phyloP scores from a whole-genome alignment of 108 stramenopile genomes.

The Aurantiochytrium sp. region DNA sequence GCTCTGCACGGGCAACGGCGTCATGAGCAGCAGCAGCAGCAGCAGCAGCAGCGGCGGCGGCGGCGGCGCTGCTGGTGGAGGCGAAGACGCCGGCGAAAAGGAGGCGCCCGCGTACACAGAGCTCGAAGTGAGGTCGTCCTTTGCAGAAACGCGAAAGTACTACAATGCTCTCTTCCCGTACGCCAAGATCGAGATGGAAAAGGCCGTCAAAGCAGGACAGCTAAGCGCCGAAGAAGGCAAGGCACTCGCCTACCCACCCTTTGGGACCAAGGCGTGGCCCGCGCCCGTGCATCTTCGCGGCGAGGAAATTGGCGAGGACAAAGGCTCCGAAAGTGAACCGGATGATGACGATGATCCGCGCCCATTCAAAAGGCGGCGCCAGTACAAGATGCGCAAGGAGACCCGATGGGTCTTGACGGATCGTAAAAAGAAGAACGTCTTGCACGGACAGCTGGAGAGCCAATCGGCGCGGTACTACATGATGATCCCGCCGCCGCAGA shows the following conservation, averaged over 20 bases:
- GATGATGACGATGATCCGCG: background rate
- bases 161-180: background rate
- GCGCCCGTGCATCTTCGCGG: background rate
- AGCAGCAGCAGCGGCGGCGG: no score
- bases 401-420: background rate
- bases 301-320: background rate
- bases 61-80: background rate
- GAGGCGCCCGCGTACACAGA: background rate
- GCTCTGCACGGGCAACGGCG: no score
- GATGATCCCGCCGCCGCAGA: background rate
- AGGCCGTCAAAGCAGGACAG: background rate
- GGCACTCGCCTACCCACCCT: background rate
- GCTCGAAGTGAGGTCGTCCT: background rate
- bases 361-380: background rate
- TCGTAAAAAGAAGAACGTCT: background rate
- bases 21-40: no score
- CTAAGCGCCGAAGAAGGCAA: background rate
- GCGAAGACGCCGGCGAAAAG: no score
- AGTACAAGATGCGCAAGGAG: background rate
- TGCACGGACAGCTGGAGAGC: background rate
- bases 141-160: slow-evolving; percentile 2
- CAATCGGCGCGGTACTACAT: slow-evolving; percentile 4
- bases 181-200: background rate
- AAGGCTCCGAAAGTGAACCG: background rate
- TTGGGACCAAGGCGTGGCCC: background rate